A percentile compares a stretch with the other conserved stretches of the same genome.
Evolutionary conservation across 345 rosid genomes (phyloP).

Genomic region (Lumnitzera littorea): DNA sequence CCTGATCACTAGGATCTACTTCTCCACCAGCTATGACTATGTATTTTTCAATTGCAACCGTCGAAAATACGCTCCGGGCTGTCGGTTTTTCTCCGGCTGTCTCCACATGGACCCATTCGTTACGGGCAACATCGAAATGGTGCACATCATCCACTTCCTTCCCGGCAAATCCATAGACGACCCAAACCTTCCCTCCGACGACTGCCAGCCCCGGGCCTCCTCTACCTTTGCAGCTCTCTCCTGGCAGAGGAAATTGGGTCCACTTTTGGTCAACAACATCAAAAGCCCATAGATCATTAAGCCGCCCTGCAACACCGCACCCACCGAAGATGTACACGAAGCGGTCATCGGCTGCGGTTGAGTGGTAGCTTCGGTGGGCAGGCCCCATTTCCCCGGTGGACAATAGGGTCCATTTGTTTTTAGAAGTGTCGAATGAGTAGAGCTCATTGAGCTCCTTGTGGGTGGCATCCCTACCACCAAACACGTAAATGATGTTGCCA

Average conservation of each 20-base stretch:
- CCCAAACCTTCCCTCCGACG: conserved; percentile 68
- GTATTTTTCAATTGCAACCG: conserved; percentile 43
- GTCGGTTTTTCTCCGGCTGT: conserved; percentile 67
- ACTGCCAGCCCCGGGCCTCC: conserved; percentile 79
- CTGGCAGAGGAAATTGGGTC: conserved; percentile 46
- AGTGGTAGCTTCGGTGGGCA: conserved; percentile 77
- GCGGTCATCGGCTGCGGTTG: conserved; percentile 41
- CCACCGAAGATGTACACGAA: conserved; percentile 76
- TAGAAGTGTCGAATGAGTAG: conserved; percentile 53
- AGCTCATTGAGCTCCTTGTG: conserved; percentile 79
- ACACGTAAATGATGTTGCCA: conserved; percentile 47
- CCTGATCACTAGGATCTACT: conserved; percentile 80
- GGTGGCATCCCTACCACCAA: conserved; percentile 68
- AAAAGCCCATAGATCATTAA: conserved; percentile 80
- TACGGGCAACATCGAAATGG: conserved; percentile 43
- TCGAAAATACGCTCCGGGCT: conserved; percentile 69
- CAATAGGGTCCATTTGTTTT: conserved; percentile 58
- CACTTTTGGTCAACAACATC: conserved; percentile 54
- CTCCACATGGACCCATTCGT: conserved; percentile 59
- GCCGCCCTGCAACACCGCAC: conserved; percentile 67
- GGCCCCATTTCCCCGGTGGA: conserved; percentile 52
- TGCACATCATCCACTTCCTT: conserved; percentile 66
- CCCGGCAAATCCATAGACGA: conserved; percentile 78
- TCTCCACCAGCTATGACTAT: conserved; percentile 69
- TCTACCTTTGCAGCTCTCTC: conserved; percentile 58